Evolutionary conservation across 2,329 filamentous ascomycete genomes (phyloP).

Genomic region (Pseudopithomyces maydicus): DNA sequence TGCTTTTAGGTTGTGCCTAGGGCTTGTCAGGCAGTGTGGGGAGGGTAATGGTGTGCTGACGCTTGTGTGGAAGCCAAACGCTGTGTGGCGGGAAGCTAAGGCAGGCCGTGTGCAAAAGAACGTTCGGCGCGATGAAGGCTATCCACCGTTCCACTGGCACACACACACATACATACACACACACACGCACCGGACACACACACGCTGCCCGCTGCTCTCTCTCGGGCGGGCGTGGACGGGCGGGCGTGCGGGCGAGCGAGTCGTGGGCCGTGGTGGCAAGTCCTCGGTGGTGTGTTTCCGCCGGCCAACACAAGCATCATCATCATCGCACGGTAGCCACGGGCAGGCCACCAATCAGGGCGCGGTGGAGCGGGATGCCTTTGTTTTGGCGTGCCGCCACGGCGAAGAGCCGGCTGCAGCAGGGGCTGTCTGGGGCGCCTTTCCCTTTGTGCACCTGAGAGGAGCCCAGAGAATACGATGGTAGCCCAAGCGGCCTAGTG

Average conservation of each 20-base stretch:
- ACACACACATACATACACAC: too few species aligned
- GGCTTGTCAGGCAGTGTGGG: not conserved
- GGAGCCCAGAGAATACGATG: slow-evolving; percentile 7
- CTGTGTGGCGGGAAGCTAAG: not conserved
- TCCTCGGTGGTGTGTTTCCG: slow-evolving; percentile 1
- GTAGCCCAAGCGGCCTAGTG: slow-evolving; percentile 20
- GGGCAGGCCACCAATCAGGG: not conserved
- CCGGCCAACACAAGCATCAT: slow-evolving; percentile 4
- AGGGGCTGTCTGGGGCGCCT: slow-evolving; percentile 23
- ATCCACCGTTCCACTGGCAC: too few species aligned
- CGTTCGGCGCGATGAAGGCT: too few species aligned
- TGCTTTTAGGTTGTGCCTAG: slow-evolving; percentile 28
- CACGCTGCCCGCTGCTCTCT: too few species aligned
- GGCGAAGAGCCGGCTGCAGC: slow-evolving; percentile 7
- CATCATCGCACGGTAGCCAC: slow-evolving; percentile 3
- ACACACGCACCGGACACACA: too few species aligned
- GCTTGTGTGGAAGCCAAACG: slow-evolving; percentile 9
- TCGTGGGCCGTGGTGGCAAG: not conserved
- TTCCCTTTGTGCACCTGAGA: slow-evolving; percentile 1
- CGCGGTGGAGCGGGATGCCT: slow-evolving; percentile 9
- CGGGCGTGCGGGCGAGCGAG: not conserved
- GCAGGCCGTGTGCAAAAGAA: not conserved
- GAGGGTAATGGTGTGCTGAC: not conserved
- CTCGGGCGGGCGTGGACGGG: not conserved
- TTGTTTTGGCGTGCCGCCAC: slow-evolving; percentile 33